These are phyloP conservation scores for Asterionellopsis glacialis DNA, from an alignment of 108 stramenopile genomes.

Conservation along the genomic window DNA sequence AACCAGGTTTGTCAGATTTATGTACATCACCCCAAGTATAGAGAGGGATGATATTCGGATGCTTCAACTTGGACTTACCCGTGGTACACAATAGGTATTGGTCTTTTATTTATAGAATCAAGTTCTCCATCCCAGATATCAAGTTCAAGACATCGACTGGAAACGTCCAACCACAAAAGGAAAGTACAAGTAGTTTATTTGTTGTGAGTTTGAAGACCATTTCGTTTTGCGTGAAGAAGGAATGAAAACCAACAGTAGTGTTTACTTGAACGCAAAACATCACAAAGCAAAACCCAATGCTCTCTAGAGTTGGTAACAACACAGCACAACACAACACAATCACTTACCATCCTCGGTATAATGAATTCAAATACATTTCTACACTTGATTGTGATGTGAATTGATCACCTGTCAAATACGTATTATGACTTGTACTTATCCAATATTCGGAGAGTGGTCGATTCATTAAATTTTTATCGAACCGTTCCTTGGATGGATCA, in stretches of 20 bases:
- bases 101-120: slow-evolving; percentile 3
- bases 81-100: slow-evolving; percentile 88
- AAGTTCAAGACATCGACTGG: slow-evolving; percentile 92
- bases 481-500: slow-evolving; percentile 53
- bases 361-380: slow-evolving; percentile 73
- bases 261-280: no score
- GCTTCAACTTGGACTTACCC: slow-evolving; percentile 40
- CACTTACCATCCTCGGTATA: slow-evolving; percentile 74
- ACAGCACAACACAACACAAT: no score
- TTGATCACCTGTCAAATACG: slow-evolving; percentile 96
- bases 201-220: no score
- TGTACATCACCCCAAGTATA: neutral
- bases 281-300: no score
- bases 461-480: slow-evolving; percentile 49
- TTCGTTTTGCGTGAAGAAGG: no score
- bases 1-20: neutral
- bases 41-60: no score
- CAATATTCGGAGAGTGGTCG: slow-evolving; percentile 89
- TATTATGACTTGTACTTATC: slow-evolving; percentile 95
- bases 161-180: no score
- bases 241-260: no score
- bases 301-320: no score
- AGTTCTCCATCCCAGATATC: slow-evolving; percentile 92
- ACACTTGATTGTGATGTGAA: slow-evolving; percentile 77
- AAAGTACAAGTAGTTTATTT: no score